Evolutionary conservation across 2,329 filamentous ascomycete species (phyloP), one percentile per base, ranked within the genome.

Genomic region (Fusarium proliferatum): DNA sequence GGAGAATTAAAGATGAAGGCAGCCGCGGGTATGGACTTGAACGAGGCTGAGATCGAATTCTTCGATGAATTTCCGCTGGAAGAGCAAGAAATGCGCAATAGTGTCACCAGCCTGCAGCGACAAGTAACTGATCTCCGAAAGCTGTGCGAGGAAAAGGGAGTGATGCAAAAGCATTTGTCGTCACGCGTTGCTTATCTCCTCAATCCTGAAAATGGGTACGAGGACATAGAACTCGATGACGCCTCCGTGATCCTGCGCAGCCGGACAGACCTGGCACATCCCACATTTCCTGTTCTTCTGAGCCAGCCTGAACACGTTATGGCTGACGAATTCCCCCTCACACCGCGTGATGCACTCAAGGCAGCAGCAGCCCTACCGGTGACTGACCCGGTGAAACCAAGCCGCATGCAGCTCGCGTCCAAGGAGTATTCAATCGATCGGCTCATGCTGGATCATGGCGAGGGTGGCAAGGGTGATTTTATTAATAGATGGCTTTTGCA

Each of bases 401-500:
- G 66, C 49, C 80, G 78, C n/a, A 74, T 87, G 56, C 80, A 81
- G 4, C 78, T 83, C 26, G 84, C 85, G 5, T 80, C 82, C 57
- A 88, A 87, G 64, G 87, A 89, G 74, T 83, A 82, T n/a, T 81
- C 81, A 38, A 88, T 88, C 58, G 79, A 85, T 48, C 82, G 78
- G 10, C 81, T 88, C 16, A 76, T 88, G 55, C 73, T 72, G 30
- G 82, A 84, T 6, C 74, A 79, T 6, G 75, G 81, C 16, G 74
- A 76, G 5, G 82, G 81, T 6, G 81, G 83, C 71, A 86, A 84
- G 69, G 79, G 78, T 3, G 84, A 87, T 56, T 87, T 83, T 63
- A 83, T 89, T 73, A 82, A 82, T 71, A 82, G 86, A 45, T 89
- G 88, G 88, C 79, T 89, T 6, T 81, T 89, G 17, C 85, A 89